Evolutionary conservation across 1,139 yeast genomes (phyloP).

Genomic region (Kodamaea suecica): DNA sequence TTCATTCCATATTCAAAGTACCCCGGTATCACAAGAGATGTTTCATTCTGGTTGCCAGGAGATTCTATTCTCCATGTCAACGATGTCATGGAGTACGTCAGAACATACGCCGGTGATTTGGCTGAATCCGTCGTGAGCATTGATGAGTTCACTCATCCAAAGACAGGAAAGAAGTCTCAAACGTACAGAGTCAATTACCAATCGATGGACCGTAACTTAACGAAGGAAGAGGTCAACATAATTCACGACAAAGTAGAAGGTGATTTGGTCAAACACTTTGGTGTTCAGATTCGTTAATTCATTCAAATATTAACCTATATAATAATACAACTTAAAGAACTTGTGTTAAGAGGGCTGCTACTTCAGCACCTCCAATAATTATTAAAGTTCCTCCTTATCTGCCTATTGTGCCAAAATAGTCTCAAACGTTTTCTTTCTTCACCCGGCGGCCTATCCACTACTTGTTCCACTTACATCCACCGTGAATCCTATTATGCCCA

Average conservation of each 20-base stretch:
- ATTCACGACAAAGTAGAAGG: constrained; percentile 63
- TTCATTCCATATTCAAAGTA: constrained; percentile 89
- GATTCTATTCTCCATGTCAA: constrained; percentile 62
- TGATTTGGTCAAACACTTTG: constrained; percentile 49
- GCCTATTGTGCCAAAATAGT: no score
- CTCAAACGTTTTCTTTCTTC: no score
- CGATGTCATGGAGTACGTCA: constrained; percentile 90
- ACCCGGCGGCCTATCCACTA: no score
- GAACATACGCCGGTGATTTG: constrained; percentile 80
- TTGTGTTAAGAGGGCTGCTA: no score
- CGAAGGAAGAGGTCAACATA: constrained; percentile 73
- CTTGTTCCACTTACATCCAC: no score
- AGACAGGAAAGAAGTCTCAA: constrained; percentile 70
- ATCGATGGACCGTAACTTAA: constrained; percentile 90
- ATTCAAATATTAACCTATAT: no score
- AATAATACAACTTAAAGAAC: no score
- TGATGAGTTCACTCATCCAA: constrained; percentile 85
- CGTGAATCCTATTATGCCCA: no score
- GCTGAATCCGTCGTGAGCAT: constrained; percentile 80
- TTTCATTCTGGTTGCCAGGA: constrained; percentile 85
- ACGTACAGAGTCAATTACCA: constrained; percentile 91
- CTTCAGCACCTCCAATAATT: no score
- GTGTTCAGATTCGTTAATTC: constrained; percentile 64
- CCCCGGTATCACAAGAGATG: constrained; percentile 84
- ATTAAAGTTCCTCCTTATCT: no score